Evolutionary conservation across 2,329 filamentous ascomycete genomes (phyloP).

Genomic region (Acrocalymma vagum): DNA sequence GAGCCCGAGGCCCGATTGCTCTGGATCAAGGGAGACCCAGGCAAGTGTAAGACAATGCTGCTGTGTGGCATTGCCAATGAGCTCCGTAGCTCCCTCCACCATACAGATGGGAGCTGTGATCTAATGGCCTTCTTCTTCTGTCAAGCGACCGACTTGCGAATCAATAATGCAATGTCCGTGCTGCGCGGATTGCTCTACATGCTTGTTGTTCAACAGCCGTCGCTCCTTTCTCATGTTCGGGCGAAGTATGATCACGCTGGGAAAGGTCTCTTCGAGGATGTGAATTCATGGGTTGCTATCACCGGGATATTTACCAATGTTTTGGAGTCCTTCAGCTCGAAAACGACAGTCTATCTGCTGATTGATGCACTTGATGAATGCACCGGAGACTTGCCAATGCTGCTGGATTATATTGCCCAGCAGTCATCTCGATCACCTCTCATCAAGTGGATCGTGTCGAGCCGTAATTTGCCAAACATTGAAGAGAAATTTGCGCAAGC

Average conservation of each 20-base stretch:
- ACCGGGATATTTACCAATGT: conserved; percentile 49
- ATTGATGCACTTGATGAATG: conserved; percentile 9
- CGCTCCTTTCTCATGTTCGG: conserved; percentile 45
- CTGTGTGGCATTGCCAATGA: conserved; percentile 31
- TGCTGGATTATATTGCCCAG: conserved; percentile 1
- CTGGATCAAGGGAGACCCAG: conserved; percentile 48
- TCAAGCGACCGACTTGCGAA: conserved; percentile 44
- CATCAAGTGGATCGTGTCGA: conserved; percentile 37
- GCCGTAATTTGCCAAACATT: conserved; percentile 52
- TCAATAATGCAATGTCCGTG: conserved; percentile 31
- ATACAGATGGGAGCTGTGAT: too few relatives aligned
- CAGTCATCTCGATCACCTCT: conserved; percentile 27
- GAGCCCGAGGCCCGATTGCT: background rate
- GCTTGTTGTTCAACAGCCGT: conserved; percentile 43
- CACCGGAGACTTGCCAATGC: conserved; percentile 1
- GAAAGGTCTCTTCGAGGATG: conserved; percentile 49
- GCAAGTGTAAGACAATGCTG: conserved; percentile 47
- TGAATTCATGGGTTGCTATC: conserved; percentile 50
- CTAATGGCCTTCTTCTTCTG: conserved; percentile 51
- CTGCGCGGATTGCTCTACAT: conserved; percentile 55
- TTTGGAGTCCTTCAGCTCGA: conserved; percentile 39
- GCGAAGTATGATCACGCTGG: conserved; percentile 51
- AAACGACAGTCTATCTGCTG: conserved; percentile 2
- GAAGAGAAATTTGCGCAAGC: conserved; percentile 33
- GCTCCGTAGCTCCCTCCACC: conserved; percentile 22